phyloP scores from a whole-genome alignment of 768 basidiomycete species.

The Kwoniella mangroviensis region DNA sequence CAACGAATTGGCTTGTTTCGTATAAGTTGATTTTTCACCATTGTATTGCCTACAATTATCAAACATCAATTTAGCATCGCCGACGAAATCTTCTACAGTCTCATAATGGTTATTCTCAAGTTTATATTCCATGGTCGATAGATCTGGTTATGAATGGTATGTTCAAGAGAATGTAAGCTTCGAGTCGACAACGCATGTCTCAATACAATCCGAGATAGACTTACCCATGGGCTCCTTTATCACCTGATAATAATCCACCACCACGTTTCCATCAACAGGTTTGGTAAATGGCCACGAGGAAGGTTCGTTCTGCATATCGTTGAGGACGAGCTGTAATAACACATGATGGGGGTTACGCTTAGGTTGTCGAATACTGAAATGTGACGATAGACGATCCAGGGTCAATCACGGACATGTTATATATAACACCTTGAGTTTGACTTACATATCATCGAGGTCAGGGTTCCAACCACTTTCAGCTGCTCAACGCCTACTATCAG shows the following conservation, averaged over 20 bases:
- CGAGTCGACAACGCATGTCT: neutral
- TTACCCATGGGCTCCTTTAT: conserved; percentile 91
- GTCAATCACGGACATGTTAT: neutral
- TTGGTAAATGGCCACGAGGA: conserved; percentile 84
- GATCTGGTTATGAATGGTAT: conserved; percentile 63
- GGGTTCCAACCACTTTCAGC: conserved; percentile 93
- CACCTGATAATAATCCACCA: conserved; percentile 85
- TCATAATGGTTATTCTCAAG: conserved; percentile 85
- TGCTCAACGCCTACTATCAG: conserved; percentile 53
- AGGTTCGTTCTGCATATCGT: conserved; percentile 75
- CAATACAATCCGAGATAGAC: conserved; percentile 41
- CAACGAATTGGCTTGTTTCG: conserved; percentile 80
- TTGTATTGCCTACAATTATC: conserved; percentile 91
- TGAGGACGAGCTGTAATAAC: conserved; percentile 76
- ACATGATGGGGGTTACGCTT: conserved; percentile 64
- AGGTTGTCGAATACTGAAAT: conserved; percentile 58
- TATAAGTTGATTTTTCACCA: conserved; percentile 71
- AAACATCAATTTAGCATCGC: conserved; percentile 81
- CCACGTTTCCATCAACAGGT: conserved; percentile 79
- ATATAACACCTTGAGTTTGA: conserved; percentile 49
- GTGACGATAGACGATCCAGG: neutral
- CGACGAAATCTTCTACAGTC: conserved; percentile 72
- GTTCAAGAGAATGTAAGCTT: neutral
- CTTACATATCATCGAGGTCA: conserved; percentile 75
- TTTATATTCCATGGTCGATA: conserved; percentile 84